Base-by-base conservation (phyloP, 768 basidiomycete genomes). In the Auriculariales sp. region DNA sequence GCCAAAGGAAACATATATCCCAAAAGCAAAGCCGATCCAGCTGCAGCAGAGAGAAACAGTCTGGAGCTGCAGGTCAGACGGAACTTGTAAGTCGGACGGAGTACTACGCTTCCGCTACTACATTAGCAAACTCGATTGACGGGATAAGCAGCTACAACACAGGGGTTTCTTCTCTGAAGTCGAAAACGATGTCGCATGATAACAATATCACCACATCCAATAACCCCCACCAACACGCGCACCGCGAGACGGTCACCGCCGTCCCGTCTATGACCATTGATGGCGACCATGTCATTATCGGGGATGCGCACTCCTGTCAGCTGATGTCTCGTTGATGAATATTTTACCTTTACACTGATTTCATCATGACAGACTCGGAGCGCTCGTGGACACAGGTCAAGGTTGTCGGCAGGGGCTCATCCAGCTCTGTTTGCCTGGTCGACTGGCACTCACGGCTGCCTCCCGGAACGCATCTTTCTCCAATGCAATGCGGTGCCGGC, bases 381-480 rank as follows among this genome's bases (percentile, higher is more conserved):
- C 82, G 92, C 58, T 83, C 83, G 17, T 99, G 93, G 64, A 93
- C 92, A 27, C 84, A 89, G 46, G 77, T 98, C 72, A 98, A 98
- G 71, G 83, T 87, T 54, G 78, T 99, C 64, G 95, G 95, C 34
- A 94, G 97, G 64, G 95, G 95, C 49, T 97, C 94, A 4, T 98
- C 98, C 62, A 95, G 95, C 47, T 97, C 92, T 3, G 95, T 99
- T 56, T 91, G 88, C 81, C 76, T 99, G 57, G 95, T 93, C 66
- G 95, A 99, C 74, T 99, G 94, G 94, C 91, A 95, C 73, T 89
- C 88, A 61, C 79, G 85, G 54, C 72, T 98, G 62, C 89, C 91
- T 62, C 81, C 89, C 64, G 85, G 87, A 72, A 88, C 87, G 47
- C 82, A 83, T 35, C 68, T 90, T 54, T 91, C 91, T 19, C 86